These are phyloP conservation scores for Curvularia sp. DNA, from an alignment of 2,329 filamentous ascomycete genomes.

Conservation along the genomic window DNA sequence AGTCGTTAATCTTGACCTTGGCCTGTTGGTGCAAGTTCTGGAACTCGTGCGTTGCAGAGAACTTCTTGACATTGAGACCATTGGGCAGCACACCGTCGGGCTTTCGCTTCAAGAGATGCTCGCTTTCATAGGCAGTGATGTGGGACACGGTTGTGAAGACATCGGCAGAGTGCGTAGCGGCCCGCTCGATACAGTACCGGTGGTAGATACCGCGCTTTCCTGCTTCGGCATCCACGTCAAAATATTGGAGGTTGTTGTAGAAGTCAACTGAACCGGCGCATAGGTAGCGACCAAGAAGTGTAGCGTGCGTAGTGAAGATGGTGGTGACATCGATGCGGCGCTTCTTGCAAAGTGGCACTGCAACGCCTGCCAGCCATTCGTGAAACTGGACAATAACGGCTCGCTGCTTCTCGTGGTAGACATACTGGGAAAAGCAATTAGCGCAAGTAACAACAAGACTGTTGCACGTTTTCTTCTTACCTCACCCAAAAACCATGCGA, in stretches of 20 bases:
- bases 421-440: conserved; percentile 68
- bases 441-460: conserved; percentile 5
- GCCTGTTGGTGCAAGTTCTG: conserved; percentile 96
- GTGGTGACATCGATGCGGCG: conserved; percentile 95
- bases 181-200: conserved; percentile 96
- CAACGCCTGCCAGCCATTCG: conserved; percentile 96
- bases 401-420: conserved; percentile 87
- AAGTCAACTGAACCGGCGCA: conserved; percentile 98
- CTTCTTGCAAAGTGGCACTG: conserved; percentile 89
- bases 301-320: conserved; percentile 98
- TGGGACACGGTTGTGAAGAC: conserved; percentile 99
- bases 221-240: conserved; percentile 95
- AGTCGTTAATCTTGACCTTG: conserved; percentile 98
- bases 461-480: conserved; percentile 58
- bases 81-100: conserved; percentile 96
- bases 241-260: conserved; percentile 97
- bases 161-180: conserved; percentile 87
- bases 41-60: conserved; percentile 97
- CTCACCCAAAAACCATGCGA: conserved; percentile 98
- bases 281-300: conserved; percentile 91
- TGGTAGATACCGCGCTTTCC: conserved; percentile 99
- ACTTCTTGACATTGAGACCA: conserved; percentile 97
- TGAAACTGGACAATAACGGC: conserved; percentile 98
- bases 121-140: conserved; percentile 97
- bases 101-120: conserved; percentile 96